These are phyloP conservation scores for Ogataea angusta DNA, from an alignment of 805 yeast genomes.

Conservation along the genomic window DNA sequence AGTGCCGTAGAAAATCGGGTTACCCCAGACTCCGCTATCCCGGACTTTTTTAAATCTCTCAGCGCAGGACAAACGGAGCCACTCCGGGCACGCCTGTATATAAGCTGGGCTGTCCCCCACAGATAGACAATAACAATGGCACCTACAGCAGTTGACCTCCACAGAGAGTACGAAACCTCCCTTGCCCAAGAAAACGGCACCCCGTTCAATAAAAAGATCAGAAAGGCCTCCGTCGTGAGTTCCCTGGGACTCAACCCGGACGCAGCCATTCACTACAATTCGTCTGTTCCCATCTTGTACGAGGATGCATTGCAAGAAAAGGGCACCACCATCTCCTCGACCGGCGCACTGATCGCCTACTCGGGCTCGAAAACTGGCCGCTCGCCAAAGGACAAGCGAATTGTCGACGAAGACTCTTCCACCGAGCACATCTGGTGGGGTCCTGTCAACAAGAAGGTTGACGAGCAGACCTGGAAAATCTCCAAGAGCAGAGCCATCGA, in stretches of 20 bases:
- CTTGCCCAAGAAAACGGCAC: slow-evolving; percentile 22
- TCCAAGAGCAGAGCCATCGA: slow-evolving; percentile 96
- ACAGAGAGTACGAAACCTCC: slow-evolving; percentile 28
- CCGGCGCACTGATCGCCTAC: slow-evolving; percentile 94
- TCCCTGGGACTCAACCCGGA: slow-evolving; percentile 53
- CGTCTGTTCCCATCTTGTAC: slow-evolving; percentile 87
- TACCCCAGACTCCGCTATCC: slow-evolving; percentile 15
- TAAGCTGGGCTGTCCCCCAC: not conserved
- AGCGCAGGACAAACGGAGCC: slow-evolving; percentile 13
- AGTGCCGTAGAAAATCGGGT: slow-evolving; percentile 9
- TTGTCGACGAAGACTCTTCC: slow-evolving; percentile 91
- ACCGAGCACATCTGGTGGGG: slow-evolving; percentile 96
- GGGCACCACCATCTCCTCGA: slow-evolving; percentile 85
- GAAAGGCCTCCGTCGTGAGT: slow-evolving; percentile 31
- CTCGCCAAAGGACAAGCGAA: slow-evolving; percentile 97
- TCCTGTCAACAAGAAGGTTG: slow-evolving; percentile 93
- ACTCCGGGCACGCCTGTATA: slow-evolving; percentile 3
- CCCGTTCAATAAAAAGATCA: slow-evolving; percentile 25
- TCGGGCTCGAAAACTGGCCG: slow-evolving; percentile 97
- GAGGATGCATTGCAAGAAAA: slow-evolving; percentile 91
- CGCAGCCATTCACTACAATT: slow-evolving; percentile 77
- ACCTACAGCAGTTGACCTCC: slow-evolving; percentile 39
- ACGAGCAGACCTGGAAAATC: slow-evolving; percentile 91
- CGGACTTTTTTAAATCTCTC: slow-evolving; percentile 9
- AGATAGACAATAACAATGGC: slow-evolving; percentile 29